Base-by-base conservation (phyloP, 352 stramenopile genomes). In the Globisporangium iwayamae region DNA sequence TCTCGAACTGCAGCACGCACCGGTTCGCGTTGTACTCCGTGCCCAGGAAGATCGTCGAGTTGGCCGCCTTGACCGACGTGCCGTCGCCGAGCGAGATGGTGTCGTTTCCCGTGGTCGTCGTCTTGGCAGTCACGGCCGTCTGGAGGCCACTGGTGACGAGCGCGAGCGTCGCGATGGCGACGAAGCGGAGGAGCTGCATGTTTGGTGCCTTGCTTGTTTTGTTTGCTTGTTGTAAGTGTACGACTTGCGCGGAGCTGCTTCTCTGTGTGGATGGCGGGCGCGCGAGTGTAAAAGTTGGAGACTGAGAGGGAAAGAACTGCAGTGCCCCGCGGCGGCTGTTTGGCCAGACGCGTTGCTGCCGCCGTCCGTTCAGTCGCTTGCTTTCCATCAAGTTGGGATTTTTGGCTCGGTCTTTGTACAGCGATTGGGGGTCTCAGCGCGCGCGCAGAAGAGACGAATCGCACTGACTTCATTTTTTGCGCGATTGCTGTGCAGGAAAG, bases 1-100 rank as follows among this genome's bases (percentile, higher is more conserved):
- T 88, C 56, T 74, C 60, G 62, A 90, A 91, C 70, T 93, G 84
- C 34, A 91, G 74, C 58, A 79, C 51, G 56, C 84, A 93, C 69
- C 78, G 80, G 60, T 64, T 46, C 9, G 79, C 76, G 69, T 89
- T 87, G 80, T 89, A 91, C 65, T 89, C 79, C 2, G 80, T 90
- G 56, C 74, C 79, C 32, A 82, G 65, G 67, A 87, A 90, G 38
- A 74, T 64, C 10, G 83, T 89, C 36, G 80, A 78, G 51, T 68
- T 79, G 34, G 63, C 79, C 8, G 77, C 67, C 65, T 81, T 75
- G 10, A 89, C 78, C 13, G 72, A 85, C 41, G 74, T 81, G 69
- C 81, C 81, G 41, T 83, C 85, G 52, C 83, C 79, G 20, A 90
- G 65, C 10, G 79, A 72, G 79, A 90, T 88, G 11, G 79, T 75